A percentile compares a stretch with the other conserved stretches of the same genome.
Evolutionary conservation across 805 yeast species (phyloP).

Genomic region (Saccharomycopsis sp.): DNA sequence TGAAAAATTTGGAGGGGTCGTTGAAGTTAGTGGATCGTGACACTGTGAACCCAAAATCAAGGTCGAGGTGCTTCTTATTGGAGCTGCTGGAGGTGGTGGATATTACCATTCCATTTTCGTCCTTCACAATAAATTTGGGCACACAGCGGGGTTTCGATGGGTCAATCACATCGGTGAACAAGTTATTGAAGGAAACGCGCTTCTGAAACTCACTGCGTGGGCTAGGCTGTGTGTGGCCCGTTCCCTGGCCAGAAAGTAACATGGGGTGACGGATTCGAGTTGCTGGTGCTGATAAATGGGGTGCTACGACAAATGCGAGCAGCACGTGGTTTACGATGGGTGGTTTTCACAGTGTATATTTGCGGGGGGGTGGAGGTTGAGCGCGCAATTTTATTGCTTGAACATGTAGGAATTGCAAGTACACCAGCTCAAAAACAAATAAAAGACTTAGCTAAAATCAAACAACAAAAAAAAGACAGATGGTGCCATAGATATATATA

Average conservation of each 20-base stretch:
- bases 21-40: constrained; percentile 1
- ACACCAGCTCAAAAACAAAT: neutral
- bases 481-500: neutral
- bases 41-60: constrained; percentile 18
- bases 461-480: neutral
- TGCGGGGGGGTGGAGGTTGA: neutral
- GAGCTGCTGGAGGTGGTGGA: neutral
- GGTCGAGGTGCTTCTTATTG: constrained; percentile 9
- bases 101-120: neutral
- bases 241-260: neutral
- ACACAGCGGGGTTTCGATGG: constrained; percentile 16
- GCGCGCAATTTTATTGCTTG: neutral
- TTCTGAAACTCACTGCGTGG: neutral
- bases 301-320: neutral
- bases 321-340: neutral
- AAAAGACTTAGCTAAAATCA: neutral
- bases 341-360: neutral
- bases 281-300: neutral
- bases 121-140: constrained; percentile 17
- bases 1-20: constrained; percentile 19
- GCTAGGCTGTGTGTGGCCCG: neutral
- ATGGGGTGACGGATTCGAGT: neutral
- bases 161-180: constrained; percentile 15
- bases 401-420: neutral
- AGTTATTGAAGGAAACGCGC: constrained; percentile 17